Evolutionary conservation across 2,329 filamentous ascomycete species (phyloP).

Genomic region (Verticillium longisporum): DNA sequence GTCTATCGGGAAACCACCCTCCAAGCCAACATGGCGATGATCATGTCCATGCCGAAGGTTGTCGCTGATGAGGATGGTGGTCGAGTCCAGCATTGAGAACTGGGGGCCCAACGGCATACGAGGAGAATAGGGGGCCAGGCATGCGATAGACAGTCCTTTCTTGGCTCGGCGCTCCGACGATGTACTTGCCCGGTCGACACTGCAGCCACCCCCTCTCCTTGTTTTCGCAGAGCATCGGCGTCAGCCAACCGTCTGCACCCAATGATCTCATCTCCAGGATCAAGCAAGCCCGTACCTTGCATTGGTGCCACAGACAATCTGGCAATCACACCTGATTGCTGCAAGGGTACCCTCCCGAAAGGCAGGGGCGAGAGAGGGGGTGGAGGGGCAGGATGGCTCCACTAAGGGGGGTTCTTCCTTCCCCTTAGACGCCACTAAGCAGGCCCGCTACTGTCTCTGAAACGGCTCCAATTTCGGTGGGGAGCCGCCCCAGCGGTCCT

Average conservation of each 20-base stretch:
- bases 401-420: neutral
- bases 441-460: slow-evolving; percentile 6
- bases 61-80: neutral
- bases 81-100: neutral
- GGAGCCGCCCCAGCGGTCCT: slow-evolving; percentile 3
- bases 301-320: slow-evolving; percentile 2
- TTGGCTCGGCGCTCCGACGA: neutral
- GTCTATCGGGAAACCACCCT: neutral
- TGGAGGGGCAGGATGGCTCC: neutral
- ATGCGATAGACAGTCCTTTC: neutral
- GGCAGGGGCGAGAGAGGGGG: neutral
- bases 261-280: slow-evolving; percentile 5
- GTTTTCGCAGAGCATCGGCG: neutral
- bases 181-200: neutral
- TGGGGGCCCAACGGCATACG: neutral
- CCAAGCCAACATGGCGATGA: neutral
- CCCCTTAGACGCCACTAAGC: slow-evolving; percentile 8
- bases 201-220: neutral
- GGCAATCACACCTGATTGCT: slow-evolving; percentile 10
- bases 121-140: neutral
- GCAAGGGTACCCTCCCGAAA: slow-evolving; percentile 6
- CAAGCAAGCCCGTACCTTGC: slow-evolving; percentile 10
- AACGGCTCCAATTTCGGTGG: slow-evolving; percentile 13
- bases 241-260: neutral
- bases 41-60: neutral